Conservation (phyloP, 164 flowering plant species). For the Chimonanthus praecox region DNA sequence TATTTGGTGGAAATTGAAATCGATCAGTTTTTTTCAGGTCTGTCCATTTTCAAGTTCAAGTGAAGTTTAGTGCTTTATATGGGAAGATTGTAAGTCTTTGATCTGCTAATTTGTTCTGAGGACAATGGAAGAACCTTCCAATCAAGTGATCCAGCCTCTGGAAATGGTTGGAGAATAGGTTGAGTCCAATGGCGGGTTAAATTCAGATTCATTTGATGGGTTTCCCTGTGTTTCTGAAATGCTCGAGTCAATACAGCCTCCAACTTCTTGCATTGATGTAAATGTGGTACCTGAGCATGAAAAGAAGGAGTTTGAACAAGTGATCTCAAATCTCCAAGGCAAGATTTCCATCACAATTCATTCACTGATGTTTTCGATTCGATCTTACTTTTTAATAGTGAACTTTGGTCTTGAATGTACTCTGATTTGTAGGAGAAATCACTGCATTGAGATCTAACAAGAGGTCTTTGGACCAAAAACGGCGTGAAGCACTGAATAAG, state of each 20-base stretch:
- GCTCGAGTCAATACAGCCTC: constrained; percentile 25
- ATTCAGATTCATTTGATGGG: constrained; percentile 29
- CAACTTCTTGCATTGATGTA: constrained; percentile 36
- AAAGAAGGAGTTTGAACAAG: constrained; percentile 42
- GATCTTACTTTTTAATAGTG: neutral
- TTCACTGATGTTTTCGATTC: neutral
- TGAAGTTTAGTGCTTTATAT: neutral
- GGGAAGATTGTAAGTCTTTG: neutral
- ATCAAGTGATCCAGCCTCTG: constrained; percentile 26
- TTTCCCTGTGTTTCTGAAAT: constrained; percentile 23
- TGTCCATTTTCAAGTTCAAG: neutral
- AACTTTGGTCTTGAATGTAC: neutral
- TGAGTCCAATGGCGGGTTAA: constrained; percentile 23
- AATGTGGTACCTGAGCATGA: constrained; percentile 61
- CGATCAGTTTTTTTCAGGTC: neutral
- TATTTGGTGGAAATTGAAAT: neutral
- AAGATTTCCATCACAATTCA: constrained; percentile 5
- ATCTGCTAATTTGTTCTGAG: neutral
- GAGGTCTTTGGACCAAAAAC: constrained; percentile 40
- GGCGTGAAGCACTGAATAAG: constrained; percentile 57
- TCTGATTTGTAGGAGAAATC: constrained; percentile 43
- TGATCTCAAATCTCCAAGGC: constrained; percentile 52
- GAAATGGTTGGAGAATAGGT: constrained; percentile 21
- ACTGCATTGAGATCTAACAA: constrained; percentile 37
- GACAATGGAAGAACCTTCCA: constrained; percentile 17